Evolutionary conservation across 306 rosid genomes (phyloP), one percentile per base, ranked within the genome.

Genomic region (Styphnolobium japonicum): DNA sequence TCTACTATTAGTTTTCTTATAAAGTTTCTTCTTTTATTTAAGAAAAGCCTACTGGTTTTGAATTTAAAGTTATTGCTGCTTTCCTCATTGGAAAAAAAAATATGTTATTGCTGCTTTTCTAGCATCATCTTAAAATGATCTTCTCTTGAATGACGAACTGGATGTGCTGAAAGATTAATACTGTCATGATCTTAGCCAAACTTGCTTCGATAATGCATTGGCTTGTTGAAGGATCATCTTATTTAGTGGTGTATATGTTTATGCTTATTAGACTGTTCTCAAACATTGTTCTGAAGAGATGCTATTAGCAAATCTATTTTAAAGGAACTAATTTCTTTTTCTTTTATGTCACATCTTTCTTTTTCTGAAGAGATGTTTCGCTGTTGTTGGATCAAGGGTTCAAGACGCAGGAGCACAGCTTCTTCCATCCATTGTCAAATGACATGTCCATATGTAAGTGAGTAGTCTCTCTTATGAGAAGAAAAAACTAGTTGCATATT

Each of bases 391-490:
- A 96, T 86, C 93, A 89, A 83, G 90, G 89, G 27, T 96, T 93
- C 82, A 93, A 88, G 88, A 76, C 89, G 37, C 92, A 89, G 79
- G 81, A 84, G 67, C 80, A 46, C 53, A 93, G 98, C 83, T 90
- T 91, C 89, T 96, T 96, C 87, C 99, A 96, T 74, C 99, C 99
- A 42, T 48, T 96, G 67, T 90, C 98, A 10, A 93, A 96, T 86
- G 99, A 96, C 78, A 77, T 85, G 83, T 87, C 99, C 61, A 89
- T 96, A 78, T 85, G 98, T 96, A 85, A 91, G 99, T 83, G 76
- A 82, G 81, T 73, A 43, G 46, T 45, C 68, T 80, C 15, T 45
- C 71, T 21, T 33, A 42, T 66, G 56, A 33, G 27, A 27, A 51
- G 42, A 45, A 63, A 49, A 1, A 40, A 19, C 45, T 63, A 46